phyloP scores from a whole-genome alignment of 202 grass and related monocot species.

The Miscanthus sacchariflorus region DNA sequence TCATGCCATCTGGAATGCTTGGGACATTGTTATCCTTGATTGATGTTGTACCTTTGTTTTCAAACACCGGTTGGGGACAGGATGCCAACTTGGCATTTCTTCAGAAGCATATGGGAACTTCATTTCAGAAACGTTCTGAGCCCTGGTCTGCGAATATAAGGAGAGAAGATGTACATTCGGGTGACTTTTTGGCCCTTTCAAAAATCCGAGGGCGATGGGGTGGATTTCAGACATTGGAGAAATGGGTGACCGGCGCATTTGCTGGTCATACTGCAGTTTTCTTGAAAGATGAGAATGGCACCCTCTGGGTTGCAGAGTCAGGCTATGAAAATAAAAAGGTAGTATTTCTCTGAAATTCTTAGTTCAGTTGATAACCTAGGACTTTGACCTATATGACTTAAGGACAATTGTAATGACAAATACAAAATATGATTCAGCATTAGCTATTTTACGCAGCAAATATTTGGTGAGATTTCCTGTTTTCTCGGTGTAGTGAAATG shows the following conservation, averaged over 20 bases:
- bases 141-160: constrained; percentile 65
- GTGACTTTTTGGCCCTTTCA: constrained; percentile 84
- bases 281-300: constrained; percentile 81
- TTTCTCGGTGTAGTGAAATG: background rate
- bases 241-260: constrained; percentile 92
- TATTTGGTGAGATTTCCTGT: background rate
- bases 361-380: background rate
- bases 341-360: background rate
- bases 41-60: constrained; percentile 83
- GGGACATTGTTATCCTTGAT: constrained; percentile 79
- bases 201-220: constrained; percentile 94
- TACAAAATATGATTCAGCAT: background rate
- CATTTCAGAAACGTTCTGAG: constrained; percentile 65
- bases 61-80: constrained; percentile 85
- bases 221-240: constrained; percentile 85
- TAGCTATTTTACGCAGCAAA: background rate
- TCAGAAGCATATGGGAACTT: constrained; percentile 81
- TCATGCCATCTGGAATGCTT: constrained; percentile 89
- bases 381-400: background rate
- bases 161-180: constrained; percentile 72
- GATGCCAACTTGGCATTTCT: constrained; percentile 85
- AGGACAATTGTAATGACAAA: background rate
- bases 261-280: constrained; percentile 87
- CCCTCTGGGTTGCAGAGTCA: constrained; percentile 87
- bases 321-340: constrained; percentile 97